phyloP scores from a whole-genome alignment of 2,329 filamentous ascomycete species.

The Grosmannia penicillata region DNA sequence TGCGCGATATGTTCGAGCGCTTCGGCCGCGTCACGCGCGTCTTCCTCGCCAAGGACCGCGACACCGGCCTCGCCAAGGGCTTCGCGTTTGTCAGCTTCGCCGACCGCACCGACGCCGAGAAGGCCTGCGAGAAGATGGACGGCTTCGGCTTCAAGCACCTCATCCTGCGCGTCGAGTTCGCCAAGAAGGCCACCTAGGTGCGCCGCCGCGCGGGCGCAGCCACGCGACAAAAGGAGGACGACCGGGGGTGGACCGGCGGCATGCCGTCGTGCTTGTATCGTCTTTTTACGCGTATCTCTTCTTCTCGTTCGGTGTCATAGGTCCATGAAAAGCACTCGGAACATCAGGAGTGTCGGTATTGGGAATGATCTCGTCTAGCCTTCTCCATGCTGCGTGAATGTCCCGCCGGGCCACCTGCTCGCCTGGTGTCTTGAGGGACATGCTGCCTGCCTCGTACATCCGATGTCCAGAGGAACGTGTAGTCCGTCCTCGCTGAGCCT shows the following conservation, averaged over 20 bases:
- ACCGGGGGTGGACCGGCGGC: background rate
- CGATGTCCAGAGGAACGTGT: no score
- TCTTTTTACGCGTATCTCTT: no score
- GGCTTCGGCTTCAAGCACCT: conserved; percentile 83
- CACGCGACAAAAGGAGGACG: background rate
- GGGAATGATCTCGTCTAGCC: no score
- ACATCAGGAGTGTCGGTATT: no score
- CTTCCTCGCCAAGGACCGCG: conserved; percentile 94
- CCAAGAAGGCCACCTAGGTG: conserved; percentile 47
- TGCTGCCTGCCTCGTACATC: no score
- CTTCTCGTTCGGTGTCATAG: no score
- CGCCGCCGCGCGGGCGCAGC: background rate
- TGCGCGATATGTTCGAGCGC: conserved; percentile 95
- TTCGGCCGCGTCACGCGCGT: conserved; percentile 95
- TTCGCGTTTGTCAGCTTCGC: conserved; percentile 98
- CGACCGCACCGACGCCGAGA: conserved; percentile 76
- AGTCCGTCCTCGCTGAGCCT: no score
- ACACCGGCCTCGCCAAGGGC: conserved; percentile 91
- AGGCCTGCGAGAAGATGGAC: conserved; percentile 95
- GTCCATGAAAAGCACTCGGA: no score
- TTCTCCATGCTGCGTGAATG: no score
- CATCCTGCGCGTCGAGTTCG: conserved; percentile 77
- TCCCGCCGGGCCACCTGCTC: no score
- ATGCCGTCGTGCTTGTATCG: background rate
- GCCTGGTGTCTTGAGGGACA: no score